Evolutionary conservation across 176 grass and related monocot species (phyloP), one percentile per base, ranked within the genome.

Genomic region (Rhynchospora pubera): DNA sequence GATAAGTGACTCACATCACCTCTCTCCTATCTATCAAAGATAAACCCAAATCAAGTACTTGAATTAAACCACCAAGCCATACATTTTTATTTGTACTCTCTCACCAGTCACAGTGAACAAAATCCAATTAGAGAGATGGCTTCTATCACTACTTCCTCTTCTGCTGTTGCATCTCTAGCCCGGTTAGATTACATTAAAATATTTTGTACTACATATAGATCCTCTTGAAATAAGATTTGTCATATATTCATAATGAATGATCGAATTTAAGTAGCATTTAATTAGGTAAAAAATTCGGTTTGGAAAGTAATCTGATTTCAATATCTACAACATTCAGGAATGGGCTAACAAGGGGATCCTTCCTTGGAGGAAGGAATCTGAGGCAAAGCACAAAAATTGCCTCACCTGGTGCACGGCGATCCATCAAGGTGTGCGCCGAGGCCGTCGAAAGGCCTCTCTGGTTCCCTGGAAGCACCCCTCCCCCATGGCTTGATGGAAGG

Each of bases 401-500:
- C 3, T 39, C 69, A 80, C 61, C 72, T 5, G 66, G 84, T 2
- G 71, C 85, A 63, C 86, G 92, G 57, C 24, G 84, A 57, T 82
- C 89, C 1, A 87, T 99, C 65, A 80, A 87, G 24, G 92, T 95
- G 53, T 58, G 85, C 22, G 92, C 96, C 39, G 89, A 83, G 6
- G 89, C 82, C 0, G 46, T 91, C 30, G 82, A 95, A 60, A 90
- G 96, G 77, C 92, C 96, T 44, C 80, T 99, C 85, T 99, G 96
- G 96, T 99, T 99, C 87, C 92, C 92, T 6, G 96, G 96, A 53
- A 99, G 96, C 92, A 94, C 87, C 81, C 92, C 96, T 84, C 96
- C 96, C 1, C 84, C 90, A 85, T 95, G 96, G 96, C 92, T 99
- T 69, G 92, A 95, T 45, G 96, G 96, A 85, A 97, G 94, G 94